Base-by-base conservation (phyloP, 1,139 yeast genomes). In the Hansenula sp. region DNA sequence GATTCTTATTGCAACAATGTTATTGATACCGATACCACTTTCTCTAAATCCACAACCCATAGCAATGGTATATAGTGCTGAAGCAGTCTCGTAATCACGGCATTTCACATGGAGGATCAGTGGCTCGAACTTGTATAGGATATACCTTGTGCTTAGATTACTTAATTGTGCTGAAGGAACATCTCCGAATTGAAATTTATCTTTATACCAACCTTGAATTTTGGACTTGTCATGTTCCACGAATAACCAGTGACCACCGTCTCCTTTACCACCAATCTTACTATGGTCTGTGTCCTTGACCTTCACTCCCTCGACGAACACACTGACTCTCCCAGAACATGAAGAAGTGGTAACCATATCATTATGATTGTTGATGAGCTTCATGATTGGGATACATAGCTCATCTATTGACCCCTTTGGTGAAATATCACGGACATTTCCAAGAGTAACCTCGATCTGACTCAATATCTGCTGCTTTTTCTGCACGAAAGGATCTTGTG, bases 1-100 rank as follows among this genome's bases (percentile, higher is more conserved):
- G 5, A 79, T 84, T 51, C 95, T 69, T 19, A 87, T 81, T 0
- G 88, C 96, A 4, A 87, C 96, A n/a, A 83, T 70, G 54, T 80
- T 76, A 55, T 86, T 86, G 35, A 82, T 74, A 5, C 95, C 94
- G 41, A 88, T 86, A 1, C 96, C 96, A 32, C 88, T 76, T 62
- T 88, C 96, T 56, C 96, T 70, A 57, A 84, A 89, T 8, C 96
- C 96, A 62, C 93, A 82, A 10, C 76, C 74, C 90, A 88, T 84
- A 0, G 96, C 95, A 0, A 77, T 66, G 30, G 81, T 76, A 53
- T 81, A 86, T 15, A 89, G 62, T 29, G 66, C 66, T n/a, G 74
- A 70, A 0, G 96, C 96, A 5, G 74, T 65, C 9, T 63, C 67
- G 28, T 71, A 64, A 52, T 80, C 74, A 39, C 93, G 72, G 57